Conservation (phyloP, 2,329 filamentous ascomycete genomes). For the Alternaria triticina region DNA sequence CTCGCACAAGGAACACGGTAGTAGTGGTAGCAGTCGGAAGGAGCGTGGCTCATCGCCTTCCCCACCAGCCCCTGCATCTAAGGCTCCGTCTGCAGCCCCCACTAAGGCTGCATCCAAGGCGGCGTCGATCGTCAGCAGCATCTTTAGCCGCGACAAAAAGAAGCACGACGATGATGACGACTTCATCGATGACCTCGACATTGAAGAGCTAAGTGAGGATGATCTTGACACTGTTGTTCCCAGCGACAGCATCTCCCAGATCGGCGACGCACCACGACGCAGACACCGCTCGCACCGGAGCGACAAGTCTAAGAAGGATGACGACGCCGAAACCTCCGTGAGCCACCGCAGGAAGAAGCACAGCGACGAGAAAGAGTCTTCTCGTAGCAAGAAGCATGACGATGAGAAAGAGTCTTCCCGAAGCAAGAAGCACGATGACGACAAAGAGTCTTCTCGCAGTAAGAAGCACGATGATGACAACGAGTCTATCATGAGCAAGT, state of each 20-base stretch:
- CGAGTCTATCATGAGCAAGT: conserved; percentile 35
- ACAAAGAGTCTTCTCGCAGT: conserved; percentile 19
- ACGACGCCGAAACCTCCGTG: conserved; percentile 23
- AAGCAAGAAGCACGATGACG: conserved; percentile 12
- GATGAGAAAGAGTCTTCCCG: not conserved
- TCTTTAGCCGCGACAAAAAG: conserved; percentile 44
- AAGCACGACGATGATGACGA: conserved; percentile 40
- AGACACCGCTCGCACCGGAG: conserved; percentile 33
- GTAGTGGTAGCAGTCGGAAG: conserved; percentile 25
- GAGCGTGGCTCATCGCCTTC: conserved; percentile 30
- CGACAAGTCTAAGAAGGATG: conserved; percentile 16
- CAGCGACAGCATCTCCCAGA: conserved; percentile 56
- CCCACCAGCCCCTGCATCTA: conserved; percentile 29
- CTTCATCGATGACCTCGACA: conserved; percentile 47
- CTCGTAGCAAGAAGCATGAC: not conserved
- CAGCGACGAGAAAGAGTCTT: conserved; percentile 11
- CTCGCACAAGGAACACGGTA: conserved; percentile 26
- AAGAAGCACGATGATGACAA: conserved; percentile 18
- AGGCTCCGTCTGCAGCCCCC: conserved; percentile 25
- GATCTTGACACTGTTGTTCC: conserved; percentile 55
- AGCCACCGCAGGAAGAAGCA: conserved; percentile 26
- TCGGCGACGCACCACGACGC: conserved; percentile 38
- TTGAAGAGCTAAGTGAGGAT: conserved; percentile 37
- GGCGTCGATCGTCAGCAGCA: conserved; percentile 44
- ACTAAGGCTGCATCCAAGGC: conserved; percentile 33